A percentile compares a stretch with the other conserved stretches of the same genome.
These are phyloP conservation scores for Eutypa lata DNA, from an alignment of 2,329 filamentous ascomycete species.

Conservation along the genomic window DNA sequence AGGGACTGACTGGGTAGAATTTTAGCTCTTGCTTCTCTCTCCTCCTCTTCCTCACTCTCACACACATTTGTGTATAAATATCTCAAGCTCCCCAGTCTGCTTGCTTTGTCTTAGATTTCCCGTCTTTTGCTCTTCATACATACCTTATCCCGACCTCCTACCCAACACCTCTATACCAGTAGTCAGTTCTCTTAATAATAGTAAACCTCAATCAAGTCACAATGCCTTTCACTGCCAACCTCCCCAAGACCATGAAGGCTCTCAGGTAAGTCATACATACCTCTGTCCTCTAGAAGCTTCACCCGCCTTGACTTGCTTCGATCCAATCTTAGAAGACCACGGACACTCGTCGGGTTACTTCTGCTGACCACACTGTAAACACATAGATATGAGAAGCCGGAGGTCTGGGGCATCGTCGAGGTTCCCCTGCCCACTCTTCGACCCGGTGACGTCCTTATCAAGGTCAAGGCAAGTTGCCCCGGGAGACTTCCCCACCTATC, in stretches of 20 bases:
- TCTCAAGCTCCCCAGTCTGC: not conserved
- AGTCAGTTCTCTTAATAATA: not conserved
- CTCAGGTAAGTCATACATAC: constrained; percentile 46
- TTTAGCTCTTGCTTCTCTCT: not conserved
- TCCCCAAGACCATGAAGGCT: constrained; percentile 49
- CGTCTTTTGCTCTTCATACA: not conserved
- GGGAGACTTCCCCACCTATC: not conserved
- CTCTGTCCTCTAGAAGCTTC: not conserved
- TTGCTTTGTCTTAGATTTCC: not conserved
- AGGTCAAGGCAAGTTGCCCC: constrained; percentile 54
- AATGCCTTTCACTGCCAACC: constrained; percentile 26
- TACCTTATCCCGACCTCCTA: not conserved
- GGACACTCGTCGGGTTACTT: not conserved
- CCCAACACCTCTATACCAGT: not conserved
- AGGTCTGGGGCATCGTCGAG: constrained; percentile 58
- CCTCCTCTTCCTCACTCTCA: not conserved
- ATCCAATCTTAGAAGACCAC: not conserved
- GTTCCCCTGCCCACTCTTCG: constrained; percentile 60
- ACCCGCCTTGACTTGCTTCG: not conserved
- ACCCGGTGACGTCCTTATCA: constrained; percentile 59
- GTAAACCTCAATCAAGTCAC: constrained; percentile 9
- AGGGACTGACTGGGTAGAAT: not conserved
- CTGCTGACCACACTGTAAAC: constrained; percentile 15
- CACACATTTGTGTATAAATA: not conserved
- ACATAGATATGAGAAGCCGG: constrained; percentile 58